phyloP scores from a whole-genome alignment of 257 asterid species.

The Gentiana straminea region DNA sequence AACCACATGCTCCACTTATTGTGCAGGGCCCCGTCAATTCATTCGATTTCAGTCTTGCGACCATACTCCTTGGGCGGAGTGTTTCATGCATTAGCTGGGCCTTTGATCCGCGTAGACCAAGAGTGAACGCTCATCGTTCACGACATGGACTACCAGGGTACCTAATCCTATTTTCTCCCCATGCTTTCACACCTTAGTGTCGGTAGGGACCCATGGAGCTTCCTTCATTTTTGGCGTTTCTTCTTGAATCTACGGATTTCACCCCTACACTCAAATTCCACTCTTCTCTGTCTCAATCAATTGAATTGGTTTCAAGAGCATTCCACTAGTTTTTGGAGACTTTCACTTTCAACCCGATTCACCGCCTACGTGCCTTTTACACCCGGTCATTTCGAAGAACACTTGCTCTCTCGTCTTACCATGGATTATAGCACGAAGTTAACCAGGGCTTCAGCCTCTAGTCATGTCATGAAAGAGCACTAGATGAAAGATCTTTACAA shows the following conservation, averaged over 20 bases:
- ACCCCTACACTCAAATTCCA: neutral
- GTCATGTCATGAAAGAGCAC: too few species aligned
- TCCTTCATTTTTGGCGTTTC: slow-evolving; percentile 7
- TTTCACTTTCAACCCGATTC: too few species aligned
- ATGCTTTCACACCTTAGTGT: slow-evolving; percentile 2
- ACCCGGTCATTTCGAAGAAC: too few species aligned
- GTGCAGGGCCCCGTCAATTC: neutral
- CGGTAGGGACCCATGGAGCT: slow-evolving; percentile 11
- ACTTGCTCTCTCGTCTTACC: too few species aligned
- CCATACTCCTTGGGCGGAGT: too few species aligned
- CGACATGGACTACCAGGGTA: slow-evolving; percentile 6
- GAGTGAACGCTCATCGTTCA: neutral
- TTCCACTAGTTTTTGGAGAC: neutral
- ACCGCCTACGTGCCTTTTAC: too few species aligned
- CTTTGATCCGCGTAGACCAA: neutral
- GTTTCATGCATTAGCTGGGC: slow-evolving; percentile 1
- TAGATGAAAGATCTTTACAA: too few species aligned
- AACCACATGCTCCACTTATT: neutral
- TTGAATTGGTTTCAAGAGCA: slow-evolving; percentile 6
- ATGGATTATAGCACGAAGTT: too few species aligned
- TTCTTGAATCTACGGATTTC: slow-evolving; percentile 1
- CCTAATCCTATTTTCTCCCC: slow-evolving; percentile 2
- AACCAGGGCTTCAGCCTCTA: too few species aligned
- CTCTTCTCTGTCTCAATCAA: slow-evolving; percentile 3
- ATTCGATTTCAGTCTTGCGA: too few species aligned